These are phyloP conservation scores for Poa pratensis DNA, from an alignment of 176 grass and related monocot species.

Conservation along the genomic window DNA sequence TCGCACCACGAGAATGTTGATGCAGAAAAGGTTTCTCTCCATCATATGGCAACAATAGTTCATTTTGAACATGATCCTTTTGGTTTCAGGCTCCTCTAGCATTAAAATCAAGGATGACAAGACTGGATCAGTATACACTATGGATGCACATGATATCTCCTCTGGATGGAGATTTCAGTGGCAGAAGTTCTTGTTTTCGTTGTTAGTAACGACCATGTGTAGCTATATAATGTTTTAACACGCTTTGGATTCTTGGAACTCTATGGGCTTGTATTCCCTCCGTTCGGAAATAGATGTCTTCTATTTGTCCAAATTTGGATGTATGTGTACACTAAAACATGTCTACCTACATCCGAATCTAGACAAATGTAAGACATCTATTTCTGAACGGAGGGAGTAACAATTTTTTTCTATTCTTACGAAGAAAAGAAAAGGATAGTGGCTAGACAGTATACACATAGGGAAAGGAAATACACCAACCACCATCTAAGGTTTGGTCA, in stretches of 20 bases:
- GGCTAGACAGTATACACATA: slow-evolving; percentile 23
- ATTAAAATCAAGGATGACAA: slow-evolving; percentile 84
- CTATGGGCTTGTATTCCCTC: slow-evolving; percentile 21
- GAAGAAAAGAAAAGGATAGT: slow-evolving; percentile 4
- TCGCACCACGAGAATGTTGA: not conserved
- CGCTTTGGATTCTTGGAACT: not conserved
- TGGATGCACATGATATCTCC: slow-evolving; percentile 65
- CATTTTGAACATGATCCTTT: not conserved
- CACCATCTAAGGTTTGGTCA: not conserved
- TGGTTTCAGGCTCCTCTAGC: slow-evolving; percentile 84
- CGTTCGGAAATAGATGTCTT: no score
- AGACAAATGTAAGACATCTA: no score
- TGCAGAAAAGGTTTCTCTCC: not conserved
- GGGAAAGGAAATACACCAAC: not conserved
- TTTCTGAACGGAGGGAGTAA: no score
- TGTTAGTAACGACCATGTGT: slow-evolving; percentile 49
- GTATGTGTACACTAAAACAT: no score
- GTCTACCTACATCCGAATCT: no score
- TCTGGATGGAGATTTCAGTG: slow-evolving; percentile 60
- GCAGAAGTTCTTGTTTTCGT: slow-evolving; percentile 43
- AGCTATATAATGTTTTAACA: slow-evolving; percentile 40
- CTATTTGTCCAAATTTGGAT: no score
- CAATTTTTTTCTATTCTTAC: slow-evolving; percentile 34
- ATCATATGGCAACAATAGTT: slow-evolving; percentile 9
- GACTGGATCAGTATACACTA: slow-evolving; percentile 53